These are phyloP conservation scores for Lanmaoa pseudosensibilis DNA, from an alignment of 768 basidiomycete genomes.

Conservation along the genomic window DNA sequence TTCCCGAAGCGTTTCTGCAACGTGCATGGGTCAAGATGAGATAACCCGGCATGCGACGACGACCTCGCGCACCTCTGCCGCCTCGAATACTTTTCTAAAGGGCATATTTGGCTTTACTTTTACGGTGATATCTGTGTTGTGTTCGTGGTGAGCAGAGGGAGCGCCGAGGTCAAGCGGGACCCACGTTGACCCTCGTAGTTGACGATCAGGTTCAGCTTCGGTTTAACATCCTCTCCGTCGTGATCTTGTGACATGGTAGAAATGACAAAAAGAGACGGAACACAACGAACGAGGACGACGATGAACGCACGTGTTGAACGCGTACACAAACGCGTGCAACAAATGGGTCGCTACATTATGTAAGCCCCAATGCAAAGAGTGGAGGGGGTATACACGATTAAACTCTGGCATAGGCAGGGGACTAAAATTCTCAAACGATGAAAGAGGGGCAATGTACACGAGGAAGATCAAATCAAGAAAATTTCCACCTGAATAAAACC, in stretches of 20 bases:
- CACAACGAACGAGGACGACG: not conserved
- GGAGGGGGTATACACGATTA: constrained; percentile 26
- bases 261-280: not conserved
- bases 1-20: constrained; percentile 58
- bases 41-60: not conserved
- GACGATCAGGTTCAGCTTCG: constrained; percentile 65
- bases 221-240: constrained; percentile 57
- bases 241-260: constrained; percentile 27
- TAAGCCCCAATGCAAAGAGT: constrained; percentile 7
- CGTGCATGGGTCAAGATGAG: not conserved
- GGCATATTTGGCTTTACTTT: constrained; percentile 64
- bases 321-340: constrained; percentile 19
- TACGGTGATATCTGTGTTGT: constrained; percentile 54
- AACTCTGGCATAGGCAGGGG: not conserved
- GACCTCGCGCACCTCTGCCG: constrained; percentile 53
- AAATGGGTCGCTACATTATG: constrained; percentile 14
- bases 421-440: constrained; percentile 7
- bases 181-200: constrained; percentile 55
- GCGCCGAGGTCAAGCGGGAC: constrained; percentile 9
- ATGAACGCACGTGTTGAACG: constrained; percentile 4
- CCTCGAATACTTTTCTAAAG: constrained; percentile 68
- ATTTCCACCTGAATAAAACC: constrained; percentile 52
- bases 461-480: constrained; percentile 42
- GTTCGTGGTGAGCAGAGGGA: not conserved
- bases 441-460: not conserved